These are phyloP conservation scores for Globisporangium emineosum DNA, from an alignment of 352 stramenopile species.

Conservation along the genomic window DNA sequence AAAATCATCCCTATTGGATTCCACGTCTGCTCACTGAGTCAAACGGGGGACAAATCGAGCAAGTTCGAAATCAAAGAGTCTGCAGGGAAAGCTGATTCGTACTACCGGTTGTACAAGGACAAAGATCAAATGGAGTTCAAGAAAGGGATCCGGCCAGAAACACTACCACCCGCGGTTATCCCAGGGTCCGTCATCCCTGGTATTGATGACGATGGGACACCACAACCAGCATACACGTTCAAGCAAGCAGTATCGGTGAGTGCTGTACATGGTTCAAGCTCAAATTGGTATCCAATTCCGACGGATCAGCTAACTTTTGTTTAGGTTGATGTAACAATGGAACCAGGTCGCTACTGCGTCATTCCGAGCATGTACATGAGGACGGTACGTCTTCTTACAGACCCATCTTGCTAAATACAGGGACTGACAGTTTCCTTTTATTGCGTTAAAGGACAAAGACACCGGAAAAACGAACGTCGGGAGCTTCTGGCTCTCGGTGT, in stretches of 20 bases:
- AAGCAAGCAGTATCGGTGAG: slow-evolving; percentile 78
- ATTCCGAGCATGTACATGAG: slow-evolving; percentile 87
- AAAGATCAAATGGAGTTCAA: slow-evolving; percentile 56
- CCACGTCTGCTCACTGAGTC: slow-evolving; percentile 65
- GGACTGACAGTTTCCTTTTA: not conserved
- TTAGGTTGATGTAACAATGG: slow-evolving; percentile 66
- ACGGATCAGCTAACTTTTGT: slow-evolving; percentile 1
- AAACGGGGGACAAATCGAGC: slow-evolving; percentile 23
- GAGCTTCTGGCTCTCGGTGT: slow-evolving; percentile 82
- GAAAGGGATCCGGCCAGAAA: slow-evolving; percentile 48
- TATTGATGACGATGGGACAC: slow-evolving; percentile 62
- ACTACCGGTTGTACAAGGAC: slow-evolving; percentile 74
- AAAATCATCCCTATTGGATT: slow-evolving; percentile 82
- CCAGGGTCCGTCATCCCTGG: slow-evolving; percentile 66
- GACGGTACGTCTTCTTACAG: slow-evolving; percentile 40
- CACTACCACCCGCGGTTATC: slow-evolving; percentile 64
- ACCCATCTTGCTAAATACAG: not conserved
- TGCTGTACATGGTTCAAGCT: not conserved
- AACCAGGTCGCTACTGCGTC: slow-evolving; percentile 77
- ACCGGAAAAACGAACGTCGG: slow-evolving; percentile 75
- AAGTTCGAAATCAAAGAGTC: slow-evolving; percentile 72
- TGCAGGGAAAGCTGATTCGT: slow-evolving; percentile 45
- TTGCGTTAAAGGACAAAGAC: slow-evolving; percentile 54
- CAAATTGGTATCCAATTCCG: not conserved
- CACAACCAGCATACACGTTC: slow-evolving; percentile 76